Conservation (phyloP, 2,329 filamentous ascomycete genomes). For the Fonsecaea multimorphosa region DNA sequence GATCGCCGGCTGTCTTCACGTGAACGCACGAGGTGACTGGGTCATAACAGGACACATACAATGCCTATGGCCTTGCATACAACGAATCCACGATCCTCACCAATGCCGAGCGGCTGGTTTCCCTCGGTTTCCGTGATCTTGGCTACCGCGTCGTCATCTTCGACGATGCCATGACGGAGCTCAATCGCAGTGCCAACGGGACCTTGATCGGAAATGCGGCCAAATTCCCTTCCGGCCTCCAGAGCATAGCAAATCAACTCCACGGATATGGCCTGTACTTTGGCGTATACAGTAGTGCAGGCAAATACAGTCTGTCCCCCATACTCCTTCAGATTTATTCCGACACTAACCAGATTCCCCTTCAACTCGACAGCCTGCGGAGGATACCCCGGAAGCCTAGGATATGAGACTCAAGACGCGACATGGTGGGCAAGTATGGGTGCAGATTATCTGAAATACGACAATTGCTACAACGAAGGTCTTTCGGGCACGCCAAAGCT, state of each 20-base stretch:
- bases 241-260: conserved; percentile 54
- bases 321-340: not conserved
- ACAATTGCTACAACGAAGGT: conserved; percentile 64
- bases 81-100: conserved; percentile 35
- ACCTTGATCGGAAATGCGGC: conserved; percentile 50
- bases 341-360: not conserved
- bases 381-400: conserved; percentile 53
- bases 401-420: conserved; percentile 61
- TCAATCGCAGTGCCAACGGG: conserved; percentile 52
- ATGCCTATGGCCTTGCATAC: conserved; percentile 34
- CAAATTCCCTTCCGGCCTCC: conserved; percentile 59
- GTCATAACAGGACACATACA: conserved; percentile 33
- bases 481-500: conserved; percentile 56
- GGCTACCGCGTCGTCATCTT: conserved; percentile 60
- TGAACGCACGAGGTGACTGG: not conserved
- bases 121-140: conserved; percentile 45
- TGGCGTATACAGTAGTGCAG: conserved; percentile 59
- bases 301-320: conserved; percentile 33
- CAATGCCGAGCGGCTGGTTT: conserved; percentile 29
- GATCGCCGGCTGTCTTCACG: not conserved
- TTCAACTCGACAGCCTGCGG: conserved; percentile 35
- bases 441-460: conserved; percentile 55
- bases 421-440: conserved; percentile 59
- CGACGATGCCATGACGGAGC: conserved; percentile 60
- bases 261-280: conserved; percentile 58